These are phyloP conservation scores for Penicillium coprophilum DNA, from an alignment of 495 filamentous ascomycete genomes.

Conservation along the genomic window DNA sequence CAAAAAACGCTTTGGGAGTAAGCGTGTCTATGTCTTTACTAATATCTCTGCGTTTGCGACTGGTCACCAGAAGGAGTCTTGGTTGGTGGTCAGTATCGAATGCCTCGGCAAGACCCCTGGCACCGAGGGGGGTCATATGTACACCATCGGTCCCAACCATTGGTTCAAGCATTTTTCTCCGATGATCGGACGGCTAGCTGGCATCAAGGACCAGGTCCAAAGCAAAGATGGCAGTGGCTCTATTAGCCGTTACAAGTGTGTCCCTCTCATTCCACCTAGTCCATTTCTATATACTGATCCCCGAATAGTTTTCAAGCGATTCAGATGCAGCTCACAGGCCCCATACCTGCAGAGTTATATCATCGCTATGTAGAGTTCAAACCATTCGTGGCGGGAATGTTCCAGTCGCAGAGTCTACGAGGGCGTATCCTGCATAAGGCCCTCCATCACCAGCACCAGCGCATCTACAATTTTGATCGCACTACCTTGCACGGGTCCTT, in stretches of 20 bases:
- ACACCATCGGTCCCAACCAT: conserved; percentile 70
- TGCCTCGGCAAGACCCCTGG: conserved; percentile 71
- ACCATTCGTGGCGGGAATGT: conserved; percentile 87
- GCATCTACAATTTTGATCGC: conserved; percentile 83
- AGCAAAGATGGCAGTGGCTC: conserved; percentile 49
- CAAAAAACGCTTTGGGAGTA: conserved; percentile 81
- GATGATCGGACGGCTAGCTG: conserved; percentile 78
- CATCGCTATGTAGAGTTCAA: conserved; percentile 91
- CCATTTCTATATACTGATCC: conserved; percentile 8
- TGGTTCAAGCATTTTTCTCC: conserved; percentile 88
- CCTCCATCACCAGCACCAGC: conserved; percentile 83
- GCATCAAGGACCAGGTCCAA: conserved; percentile 64
- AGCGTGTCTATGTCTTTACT: conserved; percentile 74
- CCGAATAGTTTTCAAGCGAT: conserved; percentile 83
- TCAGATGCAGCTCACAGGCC: conserved; percentile 82
- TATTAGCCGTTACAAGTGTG: conserved; percentile 67
- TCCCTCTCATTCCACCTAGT: conserved; percentile 7
- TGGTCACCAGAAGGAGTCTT: conserved; percentile 53
- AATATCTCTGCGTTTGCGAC: conserved; percentile 59
- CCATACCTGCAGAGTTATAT: conserved; percentile 74
- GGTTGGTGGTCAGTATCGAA: conserved; percentile 68
- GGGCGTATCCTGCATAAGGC: conserved; percentile 79
- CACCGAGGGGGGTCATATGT: conserved; percentile 71
- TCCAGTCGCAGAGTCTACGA: conserved; percentile 69
- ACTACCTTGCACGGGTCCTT: conserved; percentile 67